Base-by-base conservation (phyloP, 805 yeast genomes). In the Brettanomyces sp. region DNA sequence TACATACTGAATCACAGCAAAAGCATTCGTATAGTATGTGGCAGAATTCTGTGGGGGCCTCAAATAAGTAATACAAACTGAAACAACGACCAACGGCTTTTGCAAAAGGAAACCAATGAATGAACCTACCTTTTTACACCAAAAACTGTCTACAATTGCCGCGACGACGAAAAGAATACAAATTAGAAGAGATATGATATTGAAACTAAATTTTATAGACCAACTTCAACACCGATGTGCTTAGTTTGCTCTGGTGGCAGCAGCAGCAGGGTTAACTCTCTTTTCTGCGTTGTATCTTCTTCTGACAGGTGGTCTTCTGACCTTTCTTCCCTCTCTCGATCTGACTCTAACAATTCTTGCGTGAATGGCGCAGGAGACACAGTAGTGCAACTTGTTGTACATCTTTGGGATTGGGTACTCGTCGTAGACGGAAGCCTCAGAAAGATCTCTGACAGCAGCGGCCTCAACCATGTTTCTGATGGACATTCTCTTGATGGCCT, bases 381-480 rank as follows among this genome's bases (percentile, higher is more conserved):
- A 93, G 93, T 93, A 93, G 84, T 91, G 97, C 74, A 91, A 82
- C 82, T 93, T 93, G 88, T 93, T 86, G 95, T 91, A 93, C 70
- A 93, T 85, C 85, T 93, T 93, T 78, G 99, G 99, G 67, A 93
- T 79, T 69, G 96, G 98, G 81, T 93, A 93, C 82, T 93, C 99
- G 67, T 86, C 80, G 85, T 93, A 93, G 67, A 93, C 98, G 52
- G 97, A 90, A 66, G 99, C 99, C 79, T 93, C 99, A 65, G 96
- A 86, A 76, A 93, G 81, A 77, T 93, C 99, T 84, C 99, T 90
- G 70, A 93, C 95, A 68, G 99, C 93, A 73, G 99, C 99, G 64
- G 96, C 93, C 82, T 93, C 99, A 66, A 93, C 99, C 91, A 93
- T 93, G 95, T 93, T 93, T 82, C 97, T 87, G 86, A 93, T 84